phyloP scores from a whole-genome alignment of 495 filamentous ascomycete species.

The Echria macrotheca region DNA sequence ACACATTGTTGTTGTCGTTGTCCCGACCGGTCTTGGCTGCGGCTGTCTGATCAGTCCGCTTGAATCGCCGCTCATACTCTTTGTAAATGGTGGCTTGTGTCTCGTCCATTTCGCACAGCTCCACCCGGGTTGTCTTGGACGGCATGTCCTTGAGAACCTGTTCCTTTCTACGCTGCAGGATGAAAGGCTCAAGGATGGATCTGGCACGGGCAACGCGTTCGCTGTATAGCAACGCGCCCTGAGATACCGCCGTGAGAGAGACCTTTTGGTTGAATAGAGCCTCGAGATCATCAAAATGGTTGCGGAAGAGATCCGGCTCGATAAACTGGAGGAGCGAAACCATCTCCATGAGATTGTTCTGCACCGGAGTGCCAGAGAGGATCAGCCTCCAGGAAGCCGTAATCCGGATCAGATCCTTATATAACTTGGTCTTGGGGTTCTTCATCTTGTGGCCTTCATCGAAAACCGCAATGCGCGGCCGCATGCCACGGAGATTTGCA shows the following conservation, averaged over 20 bases:
- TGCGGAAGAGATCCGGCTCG: conserved; percentile 76
- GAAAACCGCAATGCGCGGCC: conserved; percentile 67
- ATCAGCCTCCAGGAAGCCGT: conserved; percentile 72
- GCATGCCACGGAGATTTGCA: conserved; percentile 28
- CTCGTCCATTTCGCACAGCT: conserved; percentile 70
- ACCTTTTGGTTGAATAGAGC: conserved; percentile 88
- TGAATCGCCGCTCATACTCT: conserved; percentile 34
- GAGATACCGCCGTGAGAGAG: conserved; percentile 66
- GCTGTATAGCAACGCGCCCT: conserved; percentile 70
- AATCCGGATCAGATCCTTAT: conserved; percentile 74
- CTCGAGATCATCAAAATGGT: conserved; percentile 63
- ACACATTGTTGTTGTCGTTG: conserved; percentile 59
- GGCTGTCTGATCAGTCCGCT: conserved; percentile 40
- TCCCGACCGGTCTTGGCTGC: conserved; percentile 30
- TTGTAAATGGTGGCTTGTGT: conserved; percentile 68
- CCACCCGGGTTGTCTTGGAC: conserved; percentile 68
- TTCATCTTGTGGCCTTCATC: conserved; percentile 92
- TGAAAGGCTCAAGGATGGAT: conserved; percentile 91
- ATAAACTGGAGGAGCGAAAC: conserved; percentile 86
- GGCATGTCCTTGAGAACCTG: conserved; percentile 89
- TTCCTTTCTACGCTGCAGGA: conserved; percentile 86
- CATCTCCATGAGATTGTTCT: conserved; percentile 93
- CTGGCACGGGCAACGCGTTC: conserved; percentile 81
- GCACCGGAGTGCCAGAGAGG: conserved; percentile 87
- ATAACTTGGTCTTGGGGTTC: conserved; percentile 74